These are phyloP conservation scores for Exobasidium rhododendri DNA, from an alignment of 1,284 basidiomycete genomes.

Conservation along the genomic window DNA sequence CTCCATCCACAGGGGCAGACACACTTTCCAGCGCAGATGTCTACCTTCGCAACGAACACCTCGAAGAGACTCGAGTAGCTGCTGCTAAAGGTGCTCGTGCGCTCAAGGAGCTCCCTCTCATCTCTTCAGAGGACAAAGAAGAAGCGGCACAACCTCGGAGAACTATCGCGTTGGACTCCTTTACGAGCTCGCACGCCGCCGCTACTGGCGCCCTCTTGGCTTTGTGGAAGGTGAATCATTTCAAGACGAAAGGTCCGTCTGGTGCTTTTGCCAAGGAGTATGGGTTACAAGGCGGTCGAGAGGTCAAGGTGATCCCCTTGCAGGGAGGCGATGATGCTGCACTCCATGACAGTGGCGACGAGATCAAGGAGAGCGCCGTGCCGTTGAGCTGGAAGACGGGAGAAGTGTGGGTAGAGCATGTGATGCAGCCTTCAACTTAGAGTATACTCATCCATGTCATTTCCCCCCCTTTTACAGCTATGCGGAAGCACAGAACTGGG, in stretches of 20 bases:
- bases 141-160: conserved; percentile 19
- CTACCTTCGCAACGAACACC: conserved; percentile 48
- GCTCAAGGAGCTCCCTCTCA: conserved; percentile 40
- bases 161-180: conserved; percentile 40
- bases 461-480: conserved; percentile 57
- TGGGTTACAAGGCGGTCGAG: conserved; percentile 43
- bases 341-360: conserved; percentile 43
- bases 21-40: conserved; percentile 31
- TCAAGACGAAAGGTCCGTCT: conserved; percentile 47
- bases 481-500: conserved; percentile 76
- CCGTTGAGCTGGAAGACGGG: conserved; percentile 51
- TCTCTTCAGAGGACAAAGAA: conserved; percentile 19
- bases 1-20: conserved; percentile 46
- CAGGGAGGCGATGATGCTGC: conserved; percentile 29
- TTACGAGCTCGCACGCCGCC: conserved; percentile 46
- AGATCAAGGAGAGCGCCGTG: conserved; percentile 30
- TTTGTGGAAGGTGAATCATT: conserved; percentile 50
- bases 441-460: neutral
- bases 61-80: conserved; percentile 46
- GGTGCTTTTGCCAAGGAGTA: conserved; percentile 32
- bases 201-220: conserved; percentile 47
- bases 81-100: conserved; percentile 50
- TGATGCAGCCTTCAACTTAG: neutral
- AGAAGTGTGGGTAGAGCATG: conserved; percentile 44
- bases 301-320: conserved; percentile 39